A percentile compares a stretch with the other conserved stretches of the same genome.
Conservation (phyloP, 768 basidiomycete species). For the Amanita rimosa region DNA sequence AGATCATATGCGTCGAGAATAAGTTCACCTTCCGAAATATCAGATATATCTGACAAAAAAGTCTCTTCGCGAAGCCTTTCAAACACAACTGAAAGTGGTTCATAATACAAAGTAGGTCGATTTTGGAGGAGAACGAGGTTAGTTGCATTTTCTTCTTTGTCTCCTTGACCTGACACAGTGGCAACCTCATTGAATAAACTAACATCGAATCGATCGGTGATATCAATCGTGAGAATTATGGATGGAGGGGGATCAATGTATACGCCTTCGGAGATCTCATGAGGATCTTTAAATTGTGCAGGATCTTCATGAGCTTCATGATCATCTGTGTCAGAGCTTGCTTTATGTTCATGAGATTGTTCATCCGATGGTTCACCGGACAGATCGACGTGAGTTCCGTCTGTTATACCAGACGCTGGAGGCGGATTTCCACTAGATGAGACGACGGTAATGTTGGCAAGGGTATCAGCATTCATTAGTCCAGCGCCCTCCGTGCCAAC, state of each 20-base stretch:
- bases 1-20: conserved; percentile 63
- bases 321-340: conserved; percentile 1
- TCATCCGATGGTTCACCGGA: no score
- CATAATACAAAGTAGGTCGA: conserved; percentile 66
- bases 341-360: not conserved
- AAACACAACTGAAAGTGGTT: conserved; percentile 59
- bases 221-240: conserved; percentile 39
- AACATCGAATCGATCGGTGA: conserved; percentile 26
- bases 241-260: conserved; percentile 70
- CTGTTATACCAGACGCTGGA: not conserved
- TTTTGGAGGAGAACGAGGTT: conserved; percentile 44
- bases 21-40: conserved; percentile 49
- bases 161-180: conserved; percentile 15
- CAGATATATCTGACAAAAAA: conserved; percentile 30
- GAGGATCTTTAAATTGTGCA: conserved; percentile 27
- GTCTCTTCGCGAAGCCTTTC: conserved; percentile 62
- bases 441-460: not conserved
- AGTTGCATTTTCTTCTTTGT: conserved; percentile 10
- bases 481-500: not conserved
- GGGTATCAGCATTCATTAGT: not conserved
- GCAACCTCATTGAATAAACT: conserved; percentile 44
- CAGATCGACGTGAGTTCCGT: not conserved
- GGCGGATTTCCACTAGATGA: not conserved
- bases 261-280: conserved; percentile 53
- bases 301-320: conserved; percentile 7